phyloP scores from a whole-genome alignment of 192 early-diverging fungal genomes.

The Entomortierella chlamydospora region DNA sequence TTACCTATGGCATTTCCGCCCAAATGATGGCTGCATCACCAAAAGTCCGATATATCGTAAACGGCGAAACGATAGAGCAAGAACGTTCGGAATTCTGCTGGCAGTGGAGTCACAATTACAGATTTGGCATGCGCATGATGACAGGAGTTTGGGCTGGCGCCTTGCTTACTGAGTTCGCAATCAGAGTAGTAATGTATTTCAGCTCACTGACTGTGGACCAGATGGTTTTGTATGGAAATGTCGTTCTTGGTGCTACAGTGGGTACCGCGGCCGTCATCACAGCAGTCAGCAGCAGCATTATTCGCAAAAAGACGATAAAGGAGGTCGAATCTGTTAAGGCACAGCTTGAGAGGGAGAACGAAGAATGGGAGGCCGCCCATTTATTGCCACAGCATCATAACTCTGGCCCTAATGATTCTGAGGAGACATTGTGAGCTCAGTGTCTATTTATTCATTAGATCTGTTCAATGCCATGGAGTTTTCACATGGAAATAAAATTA shows the following conservation, averaged over 20 bases:
- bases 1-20: conserved; percentile 52
- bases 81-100: conserved; percentile 51
- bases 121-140: conserved; percentile 37
- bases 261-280: conserved; percentile 18
- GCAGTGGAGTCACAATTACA: conserved; percentile 45
- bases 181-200: conserved; percentile 50
- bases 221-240: conserved; percentile 51
- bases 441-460: no score
- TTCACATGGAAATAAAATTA: no score
- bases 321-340: conserved; percentile 22
- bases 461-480: no score
- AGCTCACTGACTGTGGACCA: conserved; percentile 51
- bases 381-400: background rate
- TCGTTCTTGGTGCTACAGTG: conserved; percentile 29
- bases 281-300: conserved; percentile 4
- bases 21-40: conserved; percentile 49
- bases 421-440: no score
- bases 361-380: conserved; percentile 29
- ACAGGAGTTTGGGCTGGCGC: conserved; percentile 57
- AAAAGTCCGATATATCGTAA: conserved; percentile 27
- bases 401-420: no score
- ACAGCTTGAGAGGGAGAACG: conserved; percentile 28
- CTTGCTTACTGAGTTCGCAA: conserved; percentile 56
- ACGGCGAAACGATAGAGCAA: conserved; percentile 40
- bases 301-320: conserved; percentile 14